Evolutionary conservation across 1,284 basidiomycete genomes (phyloP).

Genomic region (Sparassis latifolia): DNA sequence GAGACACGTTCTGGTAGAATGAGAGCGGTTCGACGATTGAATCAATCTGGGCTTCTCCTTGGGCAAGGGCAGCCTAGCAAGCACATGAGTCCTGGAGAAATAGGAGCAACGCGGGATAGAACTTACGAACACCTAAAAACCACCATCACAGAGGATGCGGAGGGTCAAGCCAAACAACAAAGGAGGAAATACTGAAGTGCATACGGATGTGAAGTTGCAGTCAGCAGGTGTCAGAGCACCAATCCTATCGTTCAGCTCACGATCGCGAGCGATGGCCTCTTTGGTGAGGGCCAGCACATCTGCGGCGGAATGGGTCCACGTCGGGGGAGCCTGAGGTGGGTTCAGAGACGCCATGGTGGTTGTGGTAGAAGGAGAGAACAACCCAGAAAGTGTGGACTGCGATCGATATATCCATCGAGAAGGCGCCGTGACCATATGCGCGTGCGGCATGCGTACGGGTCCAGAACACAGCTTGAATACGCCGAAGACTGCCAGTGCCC

Average conservation of each 20-base stretch:
- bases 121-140: slow-evolving; percentile 15
- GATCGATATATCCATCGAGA: slow-evolving; percentile 10
- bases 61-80: slow-evolving; percentile 24
- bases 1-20: slow-evolving; percentile 78
- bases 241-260: slow-evolving; percentile 51
- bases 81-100: not conserved
- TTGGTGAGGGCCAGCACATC: slow-evolving; percentile 54
- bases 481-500: too few relatives aligned
- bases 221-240: slow-evolving; percentile 52
- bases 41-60: slow-evolving; percentile 51
- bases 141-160: not conserved
- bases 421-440: not conserved
- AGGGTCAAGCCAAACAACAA: not conserved
- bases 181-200: slow-evolving; percentile 12
- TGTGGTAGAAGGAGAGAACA: slow-evolving; percentile 17
- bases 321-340: slow-evolving; percentile 62
- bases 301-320: slow-evolving; percentile 64
- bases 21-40: slow-evolving; percentile 48
- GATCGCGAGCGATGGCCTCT: slow-evolving; percentile 51
- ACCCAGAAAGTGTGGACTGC: slow-evolving; percentile 9
- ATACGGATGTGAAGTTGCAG: slow-evolving; percentile 53
- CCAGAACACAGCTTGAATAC: too few relatives aligned
- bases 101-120: not conserved
- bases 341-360: slow-evolving; percentile 39
- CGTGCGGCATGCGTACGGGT: too few relatives aligned